These are phyloP conservation scores for Pleurotus citrinopileatus DNA, from an alignment of 768 basidiomycete genomes.

Conservation along the genomic window DNA sequence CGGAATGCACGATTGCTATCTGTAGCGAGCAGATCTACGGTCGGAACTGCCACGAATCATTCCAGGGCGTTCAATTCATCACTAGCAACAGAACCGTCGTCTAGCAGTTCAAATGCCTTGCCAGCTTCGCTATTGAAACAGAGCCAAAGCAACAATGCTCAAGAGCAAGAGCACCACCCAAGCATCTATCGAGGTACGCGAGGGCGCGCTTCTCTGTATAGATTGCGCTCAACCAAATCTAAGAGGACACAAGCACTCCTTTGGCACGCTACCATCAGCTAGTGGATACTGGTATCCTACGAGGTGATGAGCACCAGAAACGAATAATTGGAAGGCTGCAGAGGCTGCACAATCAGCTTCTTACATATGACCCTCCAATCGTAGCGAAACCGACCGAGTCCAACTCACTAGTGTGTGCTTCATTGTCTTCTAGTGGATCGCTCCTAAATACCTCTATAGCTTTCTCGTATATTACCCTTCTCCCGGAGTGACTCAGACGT, in stretches of 20 bases:
- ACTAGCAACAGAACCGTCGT: slow-evolving; percentile 26
- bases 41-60: slow-evolving; percentile 13
- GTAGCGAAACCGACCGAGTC: slow-evolving; percentile 42
- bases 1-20: slow-evolving; percentile 18
- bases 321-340: slow-evolving; percentile 83
- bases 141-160: background rate
- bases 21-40: slow-evolving; percentile 14
- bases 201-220: no score
- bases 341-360: slow-evolving; percentile 69
- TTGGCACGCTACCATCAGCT: slow-evolving; percentile 44
- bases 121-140: slow-evolving; percentile 6
- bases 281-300: slow-evolving; percentile 47
- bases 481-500: slow-evolving; percentile 28
- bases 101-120: slow-evolving; percentile 7
- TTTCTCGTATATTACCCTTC: slow-evolving; percentile 50
- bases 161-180: slow-evolving; percentile 2
- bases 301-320: slow-evolving; percentile 80
- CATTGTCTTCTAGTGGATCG: slow-evolving; percentile 24
- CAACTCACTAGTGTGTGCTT: slow-evolving; percentile 36
- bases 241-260: slow-evolving; percentile 34
- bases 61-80: slow-evolving; percentile 31
- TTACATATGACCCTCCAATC: slow-evolving; percentile 66
- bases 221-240: background rate
- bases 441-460: slow-evolving; percentile 27
- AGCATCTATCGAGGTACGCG: slow-evolving; percentile 1